phyloP scores from a whole-genome alignment of 2,329 filamentous ascomycete species.

The Aspergillus vadensis region DNA sequence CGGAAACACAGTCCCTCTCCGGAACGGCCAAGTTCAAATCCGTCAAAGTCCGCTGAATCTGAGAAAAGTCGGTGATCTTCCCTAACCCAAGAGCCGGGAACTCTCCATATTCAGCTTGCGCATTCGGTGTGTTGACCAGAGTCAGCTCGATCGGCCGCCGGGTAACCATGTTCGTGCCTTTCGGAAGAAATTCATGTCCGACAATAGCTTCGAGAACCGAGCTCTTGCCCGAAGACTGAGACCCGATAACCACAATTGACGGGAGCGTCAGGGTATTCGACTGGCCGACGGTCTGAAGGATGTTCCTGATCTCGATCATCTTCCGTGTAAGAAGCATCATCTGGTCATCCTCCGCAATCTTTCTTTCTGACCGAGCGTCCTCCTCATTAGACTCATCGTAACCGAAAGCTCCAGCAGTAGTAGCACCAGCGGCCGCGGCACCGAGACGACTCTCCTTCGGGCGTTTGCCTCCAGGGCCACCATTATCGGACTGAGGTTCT shows the following conservation, averaged over 20 bases:
- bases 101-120: constrained; percentile 87
- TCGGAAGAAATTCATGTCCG: constrained; percentile 94
- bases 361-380: constrained; percentile 61
- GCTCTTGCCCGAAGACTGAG: constrained; percentile 96
- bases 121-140: constrained; percentile 88
- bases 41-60: constrained; percentile 87
- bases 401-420: constrained; percentile 75
- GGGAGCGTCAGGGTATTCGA: constrained; percentile 84
- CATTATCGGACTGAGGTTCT: constrained; percentile 55
- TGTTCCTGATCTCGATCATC: constrained; percentile 97
- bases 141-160: constrained; percentile 93
- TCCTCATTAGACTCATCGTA: constrained; percentile 68
- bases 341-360: constrained; percentile 84
- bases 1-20: constrained; percentile 86
- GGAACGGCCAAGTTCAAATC: constrained; percentile 94
- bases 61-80: constrained; percentile 81
- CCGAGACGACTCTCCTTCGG: constrained; percentile 58
- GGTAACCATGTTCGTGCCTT: constrained; percentile 99
- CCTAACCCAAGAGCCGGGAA: constrained; percentile 89
- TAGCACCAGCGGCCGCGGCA: constrained; percentile 64
- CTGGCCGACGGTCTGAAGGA: constrained; percentile 89
- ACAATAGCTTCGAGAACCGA: constrained; percentile 96
- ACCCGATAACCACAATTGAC: constrained; percentile 98
- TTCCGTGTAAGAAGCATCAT: constrained; percentile 99
- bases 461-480: constrained; percentile 46